These are phyloP conservation scores for Drosera capensis DNA, from an alignment of 148 eudicot genomes.

Conservation along the genomic window DNA sequence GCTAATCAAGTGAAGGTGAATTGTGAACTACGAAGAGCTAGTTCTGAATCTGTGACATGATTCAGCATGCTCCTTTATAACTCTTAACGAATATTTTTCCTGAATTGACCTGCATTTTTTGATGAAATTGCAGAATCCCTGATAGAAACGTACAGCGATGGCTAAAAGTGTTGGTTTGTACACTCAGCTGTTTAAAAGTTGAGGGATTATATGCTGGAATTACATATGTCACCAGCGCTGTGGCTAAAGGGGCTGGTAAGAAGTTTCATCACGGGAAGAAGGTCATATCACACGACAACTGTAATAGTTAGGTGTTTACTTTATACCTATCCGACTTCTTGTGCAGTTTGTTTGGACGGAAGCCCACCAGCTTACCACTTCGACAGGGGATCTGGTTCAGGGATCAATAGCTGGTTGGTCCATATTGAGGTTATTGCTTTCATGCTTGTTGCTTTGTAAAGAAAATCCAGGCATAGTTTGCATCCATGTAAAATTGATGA, in stretches of 20 bases:
- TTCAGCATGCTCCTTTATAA: too few species aligned
- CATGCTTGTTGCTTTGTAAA: too few species aligned
- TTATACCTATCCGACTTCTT: neutral
- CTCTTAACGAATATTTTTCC: too few species aligned
- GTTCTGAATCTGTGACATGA: too few species aligned
- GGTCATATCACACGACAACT: too few species aligned
- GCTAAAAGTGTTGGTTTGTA: neutral
- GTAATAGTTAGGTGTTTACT: too few species aligned
- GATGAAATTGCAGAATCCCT: neutral
- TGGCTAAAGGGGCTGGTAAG: neutral
- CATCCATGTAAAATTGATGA: too few species aligned
- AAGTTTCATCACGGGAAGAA: neutral
- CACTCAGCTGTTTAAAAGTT: neutral
- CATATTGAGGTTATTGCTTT: slow-evolving; percentile 32
- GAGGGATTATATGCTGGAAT: neutral
- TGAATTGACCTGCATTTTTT: neutral
- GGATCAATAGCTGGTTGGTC: slow-evolving; percentile 46
- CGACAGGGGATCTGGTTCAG: slow-evolving; percentile 6
- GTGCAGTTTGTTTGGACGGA: slow-evolving; percentile 1
- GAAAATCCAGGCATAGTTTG: too few species aligned
- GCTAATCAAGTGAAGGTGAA: too few species aligned
- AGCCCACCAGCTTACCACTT: slow-evolving; percentile 1
- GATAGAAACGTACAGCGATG: neutral
- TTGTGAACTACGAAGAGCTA: too few species aligned
- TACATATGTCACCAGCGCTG: neutral